Conservation (phyloP, 768 basidiomycete species). For the Naganishia vishniacii region DNA sequence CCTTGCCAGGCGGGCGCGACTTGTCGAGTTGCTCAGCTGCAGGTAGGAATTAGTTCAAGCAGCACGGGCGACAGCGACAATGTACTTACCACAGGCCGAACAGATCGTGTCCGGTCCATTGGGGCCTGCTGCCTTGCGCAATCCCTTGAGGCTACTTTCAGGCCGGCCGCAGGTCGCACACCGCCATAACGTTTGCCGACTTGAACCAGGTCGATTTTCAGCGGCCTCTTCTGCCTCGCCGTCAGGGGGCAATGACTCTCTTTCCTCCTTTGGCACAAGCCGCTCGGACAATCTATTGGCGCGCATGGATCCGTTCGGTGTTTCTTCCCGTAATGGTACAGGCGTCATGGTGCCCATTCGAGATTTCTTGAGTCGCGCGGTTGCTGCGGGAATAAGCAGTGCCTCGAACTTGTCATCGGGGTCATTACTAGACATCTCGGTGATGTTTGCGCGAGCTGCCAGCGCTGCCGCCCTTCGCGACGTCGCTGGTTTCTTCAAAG, state of each 20-base stretch:
- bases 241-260: not conserved
- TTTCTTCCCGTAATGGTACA: conserved; percentile 52
- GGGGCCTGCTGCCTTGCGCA: conserved; percentile 21
- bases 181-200: not conserved
- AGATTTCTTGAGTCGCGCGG: not conserved
- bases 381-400: conserved; percentile 2
- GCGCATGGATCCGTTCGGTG: not conserved
- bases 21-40: not conserved
- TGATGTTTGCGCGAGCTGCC: conserved; percentile 85
- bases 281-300: conserved; percentile 17
- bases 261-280: conserved; percentile 16
- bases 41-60: not conserved
- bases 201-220: not conserved
- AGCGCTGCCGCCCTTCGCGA: conserved; percentile 76
- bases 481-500: conserved; percentile 24
- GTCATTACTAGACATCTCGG: conserved; percentile 44
- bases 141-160: conserved; percentile 26
- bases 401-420: conserved; percentile 23
- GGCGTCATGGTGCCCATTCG: conserved; percentile 48
- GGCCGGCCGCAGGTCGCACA: conserved; percentile 7
- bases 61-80: not conserved
- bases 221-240: not conserved
- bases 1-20: not conserved
- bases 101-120: conserved; percentile 16
- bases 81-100: conserved; percentile 20